Percentiles rank a stretch among this genome's conserved stretches.
Conservation (phyloP, 108 stramenopile genomes). For the Cyclotella cryptica region DNA sequence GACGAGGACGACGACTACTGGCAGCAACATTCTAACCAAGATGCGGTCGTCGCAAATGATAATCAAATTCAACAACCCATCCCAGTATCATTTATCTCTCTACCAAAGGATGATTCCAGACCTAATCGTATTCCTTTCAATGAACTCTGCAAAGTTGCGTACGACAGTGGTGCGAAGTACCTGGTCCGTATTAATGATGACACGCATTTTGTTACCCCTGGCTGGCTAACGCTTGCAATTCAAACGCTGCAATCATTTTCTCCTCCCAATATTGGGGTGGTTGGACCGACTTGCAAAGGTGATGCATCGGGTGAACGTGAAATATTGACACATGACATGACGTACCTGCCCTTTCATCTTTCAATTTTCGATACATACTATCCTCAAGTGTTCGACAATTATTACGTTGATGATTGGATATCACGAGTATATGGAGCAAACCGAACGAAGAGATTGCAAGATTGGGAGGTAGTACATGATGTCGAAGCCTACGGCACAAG, state of each 20-base stretch:
- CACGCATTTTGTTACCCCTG: conserved; percentile 41
- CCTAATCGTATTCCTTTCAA: conserved; percentile 53
- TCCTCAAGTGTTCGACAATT: conserved; percentile 62
- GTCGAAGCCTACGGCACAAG: conserved; percentile 61
- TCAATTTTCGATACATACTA: conserved; percentile 68
- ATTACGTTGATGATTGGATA: conserved; percentile 75
- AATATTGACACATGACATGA: conserved; percentile 66
- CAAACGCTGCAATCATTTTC: conserved; percentile 29
- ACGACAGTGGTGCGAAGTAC: conserved; percentile 57
- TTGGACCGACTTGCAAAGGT: conserved; percentile 53
- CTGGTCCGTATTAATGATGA: conserved; percentile 70
- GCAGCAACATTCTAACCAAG: conserved; percentile 29
- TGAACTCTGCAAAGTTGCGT: conserved; percentile 51
- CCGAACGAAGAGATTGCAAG: conserved; percentile 57
- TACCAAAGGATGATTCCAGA: conserved; percentile 29
- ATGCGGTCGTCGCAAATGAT: neutral
- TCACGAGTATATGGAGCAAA: conserved; percentile 56
- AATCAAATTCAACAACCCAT: conserved; percentile 11
- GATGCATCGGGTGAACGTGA: conserved; percentile 34
- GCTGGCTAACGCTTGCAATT: conserved; percentile 50
- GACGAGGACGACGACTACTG: conserved; percentile 52
- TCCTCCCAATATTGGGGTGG: conserved; percentile 62
- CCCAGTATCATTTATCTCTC: conserved; percentile 39
- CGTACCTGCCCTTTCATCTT: conserved; percentile 59
- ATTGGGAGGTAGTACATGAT: conserved; percentile 69